Base-by-base conservation (phyloP, 148 eudicot species). In the Beta vulgaris region DNA sequence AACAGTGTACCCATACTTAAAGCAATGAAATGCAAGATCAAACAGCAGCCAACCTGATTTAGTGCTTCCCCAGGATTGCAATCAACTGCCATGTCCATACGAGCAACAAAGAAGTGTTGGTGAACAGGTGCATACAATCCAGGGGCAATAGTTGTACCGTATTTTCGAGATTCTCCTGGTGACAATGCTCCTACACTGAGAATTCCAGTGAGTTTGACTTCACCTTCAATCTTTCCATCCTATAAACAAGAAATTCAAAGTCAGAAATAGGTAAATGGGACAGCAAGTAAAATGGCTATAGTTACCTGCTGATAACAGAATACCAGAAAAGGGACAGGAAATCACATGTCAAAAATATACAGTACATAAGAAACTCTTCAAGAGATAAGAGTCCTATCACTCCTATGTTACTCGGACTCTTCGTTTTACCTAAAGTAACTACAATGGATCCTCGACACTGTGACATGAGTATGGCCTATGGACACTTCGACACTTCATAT, bases 41-140 rank as follows among this genome's bases (percentile, higher is more conserved):
- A 35, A 25, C 4, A 58, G 49, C 72, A 39, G 40, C 31, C 28
- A 82, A 90, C 97, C 97, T 92, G 96, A 86, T 95, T 95, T 49
- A 87, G 75, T 63, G 90, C 90, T 82, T 95, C 98, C 13, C 98
- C 98, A 25, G 98, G 93, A 76, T 85, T 95, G 77, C 89, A 92
- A 80, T 95, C 98, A 65, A 95, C 97, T 42, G 97, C 84, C 98
- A 95, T 95, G 82, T 95, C 93, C 97, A 95, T 92, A 64, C 97
- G 97, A 86, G 98, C 92, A 83, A 95, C 97, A 75, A 94, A 95
- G 62, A 95, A 95, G 74, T 95, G 98, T 77, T 95, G 98, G 82
- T 95, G 98, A 81, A 95, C 97, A 29, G 97, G 98, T 42, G 98
- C 98, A 87, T 95, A 95, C 78, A 95, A 76, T 71, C 97, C 98